A percentile compares a stretch with the other conserved stretches of the same genome.
phyloP scores from a whole-genome alignment of 345 rosid species.

The Salix arbutifolia region DNA sequence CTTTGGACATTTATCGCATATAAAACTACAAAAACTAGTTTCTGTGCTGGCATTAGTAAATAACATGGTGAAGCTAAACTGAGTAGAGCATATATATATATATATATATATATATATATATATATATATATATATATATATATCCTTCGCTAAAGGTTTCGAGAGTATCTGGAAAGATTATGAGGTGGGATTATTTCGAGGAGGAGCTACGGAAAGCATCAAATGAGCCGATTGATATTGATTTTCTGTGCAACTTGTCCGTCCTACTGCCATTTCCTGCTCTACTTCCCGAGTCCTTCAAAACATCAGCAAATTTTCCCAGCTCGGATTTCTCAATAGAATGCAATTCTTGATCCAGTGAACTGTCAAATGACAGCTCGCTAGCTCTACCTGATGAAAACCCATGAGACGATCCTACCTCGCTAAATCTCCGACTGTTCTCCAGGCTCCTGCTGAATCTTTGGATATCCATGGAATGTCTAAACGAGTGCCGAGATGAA shows the following conservation, averaged over 20 bases:
- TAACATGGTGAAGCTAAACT: not conserved
- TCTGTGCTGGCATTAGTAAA: not conserved
- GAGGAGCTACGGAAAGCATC: not conserved
- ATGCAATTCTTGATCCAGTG: constrained; percentile 6
- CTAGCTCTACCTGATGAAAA: constrained; percentile 9
- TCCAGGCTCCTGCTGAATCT: constrained; percentile 38
- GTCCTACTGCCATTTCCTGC: constrained; percentile 19
- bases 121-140: not conserved
- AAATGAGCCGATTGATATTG: constrained; percentile 33
- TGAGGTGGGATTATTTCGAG: constrained; percentile 10
- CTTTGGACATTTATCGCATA: not conserved
- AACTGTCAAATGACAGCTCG: constrained; percentile 8
- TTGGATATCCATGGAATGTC: constrained; percentile 51
- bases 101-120: no score
- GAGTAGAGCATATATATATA: not conserved
- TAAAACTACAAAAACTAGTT: not conserved
- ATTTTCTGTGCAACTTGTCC: constrained; percentile 33
- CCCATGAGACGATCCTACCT: constrained; percentile 19
- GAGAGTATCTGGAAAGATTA: not conserved
- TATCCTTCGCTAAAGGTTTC: not conserved
- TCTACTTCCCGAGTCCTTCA: constrained; percentile 38
- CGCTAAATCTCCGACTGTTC: constrained; percentile 22
- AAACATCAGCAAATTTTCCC: constrained; percentile 55
- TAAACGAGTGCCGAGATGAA: constrained; percentile 15
- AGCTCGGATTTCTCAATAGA: constrained; percentile 40